Percentiles rank a stretch among this genome's conserved stretches.
These are phyloP conservation scores for Tolypocladium tropicale DNA, from an alignment of 2,329 filamentous ascomycete species.

Conservation along the genomic window DNA sequence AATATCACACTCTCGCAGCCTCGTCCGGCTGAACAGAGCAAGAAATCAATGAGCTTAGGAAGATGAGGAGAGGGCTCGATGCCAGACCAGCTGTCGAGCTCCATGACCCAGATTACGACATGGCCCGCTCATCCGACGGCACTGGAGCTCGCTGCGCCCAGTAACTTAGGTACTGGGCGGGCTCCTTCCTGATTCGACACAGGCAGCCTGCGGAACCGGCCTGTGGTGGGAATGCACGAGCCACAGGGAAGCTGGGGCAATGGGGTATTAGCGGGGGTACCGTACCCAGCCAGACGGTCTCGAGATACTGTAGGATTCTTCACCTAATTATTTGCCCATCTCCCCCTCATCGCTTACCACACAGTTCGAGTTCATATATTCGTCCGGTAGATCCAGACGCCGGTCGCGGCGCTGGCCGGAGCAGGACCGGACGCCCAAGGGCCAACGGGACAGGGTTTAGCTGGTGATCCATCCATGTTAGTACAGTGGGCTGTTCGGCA, in stretches of 20 bases:
- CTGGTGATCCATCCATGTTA: too few species aligned
- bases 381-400: too few species aligned
- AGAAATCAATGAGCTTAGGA: background rate
- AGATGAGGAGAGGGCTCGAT: background rate
- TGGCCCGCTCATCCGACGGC: background rate
- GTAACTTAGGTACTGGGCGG: background rate
- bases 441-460: too few species aligned
- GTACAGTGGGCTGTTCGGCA: too few species aligned
- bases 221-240: background rate
- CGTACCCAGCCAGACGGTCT: too few species aligned
- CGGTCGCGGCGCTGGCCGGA: too few species aligned
- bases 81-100: background rate
- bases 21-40: background rate
- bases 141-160: constrained; percentile 4
- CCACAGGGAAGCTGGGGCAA: too few species aligned
- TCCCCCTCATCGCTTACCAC: too few species aligned
- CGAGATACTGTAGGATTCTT: too few species aligned
- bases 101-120: background rate
- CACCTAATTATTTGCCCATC: too few species aligned
- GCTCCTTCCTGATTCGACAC: constrained; percentile 4
- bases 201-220: background rate
- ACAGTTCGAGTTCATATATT: too few species aligned
- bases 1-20: background rate
- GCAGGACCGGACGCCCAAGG: too few species aligned
- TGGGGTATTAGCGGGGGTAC: background rate